A percentile compares a stretch with the other conserved stretches of the same genome.
These are phyloP conservation scores for Conticribra guillardii DNA, from an alignment of 108 stramenopile genomes.

Conservation along the genomic window DNA sequence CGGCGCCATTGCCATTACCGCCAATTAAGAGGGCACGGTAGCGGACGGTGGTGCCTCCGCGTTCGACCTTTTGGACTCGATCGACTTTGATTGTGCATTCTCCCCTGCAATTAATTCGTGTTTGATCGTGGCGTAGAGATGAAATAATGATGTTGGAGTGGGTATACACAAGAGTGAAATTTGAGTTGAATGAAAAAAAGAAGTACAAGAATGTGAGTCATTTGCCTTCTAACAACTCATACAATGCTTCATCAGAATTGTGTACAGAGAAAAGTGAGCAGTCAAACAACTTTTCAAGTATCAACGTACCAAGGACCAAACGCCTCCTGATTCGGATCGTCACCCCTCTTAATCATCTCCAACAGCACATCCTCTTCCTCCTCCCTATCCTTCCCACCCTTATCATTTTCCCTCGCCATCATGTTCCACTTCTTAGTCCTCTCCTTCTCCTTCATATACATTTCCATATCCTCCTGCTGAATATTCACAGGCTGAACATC, in stretches of 20 bases:
- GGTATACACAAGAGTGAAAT: neutral
- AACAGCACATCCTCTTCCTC: conserved; percentile 51
- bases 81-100: conserved; percentile 85
- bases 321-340: conserved; percentile 55
- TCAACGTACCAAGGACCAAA: conserved; percentile 48
- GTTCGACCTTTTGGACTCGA: conserved; percentile 88
- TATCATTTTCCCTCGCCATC: conserved; percentile 35
- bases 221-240: conserved; percentile 66
- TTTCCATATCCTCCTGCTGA: conserved; percentile 42
- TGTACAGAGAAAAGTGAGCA: too few relatives aligned
- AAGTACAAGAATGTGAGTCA: too few relatives aligned
- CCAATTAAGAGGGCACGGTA: conserved; percentile 93
- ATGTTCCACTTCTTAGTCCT: conserved; percentile 33
- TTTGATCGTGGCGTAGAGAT: neutral
- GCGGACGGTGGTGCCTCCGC: conserved; percentile 89
- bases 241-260: too few relatives aligned
- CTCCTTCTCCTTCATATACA: conserved; percentile 43
- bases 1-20: conserved; percentile 94
- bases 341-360: conserved; percentile 52
- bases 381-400: conserved; percentile 49
- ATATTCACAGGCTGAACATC: conserved; percentile 30
- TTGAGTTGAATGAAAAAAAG: neutral
- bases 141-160: neutral
- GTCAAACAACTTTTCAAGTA: too few relatives aligned
- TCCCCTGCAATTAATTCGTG: conserved; percentile 46